Evolutionary conservation across 2,329 filamentous ascomycete species (phyloP).

Genomic region (Blastomyces gilchristii): DNA sequence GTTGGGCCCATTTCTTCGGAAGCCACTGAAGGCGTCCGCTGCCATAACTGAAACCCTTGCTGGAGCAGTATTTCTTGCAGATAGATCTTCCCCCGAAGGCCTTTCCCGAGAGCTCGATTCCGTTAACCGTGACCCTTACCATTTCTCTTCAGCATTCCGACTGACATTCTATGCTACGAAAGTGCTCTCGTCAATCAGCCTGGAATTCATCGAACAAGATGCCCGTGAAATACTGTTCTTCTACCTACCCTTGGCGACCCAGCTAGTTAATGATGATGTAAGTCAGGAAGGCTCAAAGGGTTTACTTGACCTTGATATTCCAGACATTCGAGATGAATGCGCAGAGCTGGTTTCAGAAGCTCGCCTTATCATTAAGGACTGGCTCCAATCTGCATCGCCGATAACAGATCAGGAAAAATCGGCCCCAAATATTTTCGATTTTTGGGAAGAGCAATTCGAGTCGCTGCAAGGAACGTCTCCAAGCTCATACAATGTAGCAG

Average conservation of each 20-base stretch:
- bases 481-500: conserved; percentile 30
- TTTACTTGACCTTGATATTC: conserved; percentile 40
- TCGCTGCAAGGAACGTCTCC: conserved; percentile 24
- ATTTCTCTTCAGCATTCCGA: conserved; percentile 61
- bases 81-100: conserved; percentile 22
- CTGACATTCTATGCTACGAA: conserved; percentile 61
- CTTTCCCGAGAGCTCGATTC: conserved; percentile 21
- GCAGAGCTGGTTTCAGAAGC: conserved; percentile 44
- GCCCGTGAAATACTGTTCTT: conserved; percentile 36
- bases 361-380: conserved; percentile 38
- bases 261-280: conserved; percentile 51
- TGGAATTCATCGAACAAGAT: conserved; percentile 25
- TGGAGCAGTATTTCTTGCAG: conserved; percentile 58
- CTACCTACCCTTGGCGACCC: conserved; percentile 44
- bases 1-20: conserved; percentile 43
- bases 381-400: conserved; percentile 23
- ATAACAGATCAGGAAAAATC: not conserved
- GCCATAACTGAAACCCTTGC: conserved; percentile 64
- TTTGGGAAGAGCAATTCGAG: conserved; percentile 31
- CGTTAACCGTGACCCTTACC: conserved; percentile 53
- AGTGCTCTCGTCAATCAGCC: conserved; percentile 41
- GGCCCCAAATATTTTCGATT: conserved; percentile 17
- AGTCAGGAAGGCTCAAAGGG: conserved; percentile 46
- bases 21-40: conserved; percentile 45
- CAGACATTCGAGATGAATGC: conserved; percentile 44